A percentile compares a stretch with the other conserved stretches of the same genome.
Evolutionary conservation across 441 rosid species (phyloP).

Genomic region (Oxalis stricta): DNA sequence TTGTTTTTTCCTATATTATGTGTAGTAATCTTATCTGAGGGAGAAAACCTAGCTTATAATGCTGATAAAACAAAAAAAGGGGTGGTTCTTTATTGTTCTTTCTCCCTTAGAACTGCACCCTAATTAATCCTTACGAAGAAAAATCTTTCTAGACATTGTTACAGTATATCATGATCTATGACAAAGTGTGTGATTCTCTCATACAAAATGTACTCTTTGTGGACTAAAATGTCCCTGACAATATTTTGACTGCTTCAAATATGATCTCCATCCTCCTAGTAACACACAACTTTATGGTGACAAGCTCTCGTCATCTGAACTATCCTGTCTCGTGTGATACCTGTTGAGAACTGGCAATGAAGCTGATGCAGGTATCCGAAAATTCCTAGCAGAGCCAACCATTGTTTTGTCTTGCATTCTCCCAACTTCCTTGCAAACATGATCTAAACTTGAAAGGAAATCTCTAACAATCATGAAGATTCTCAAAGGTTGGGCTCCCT

Average conservation of each 20-base stretch:
- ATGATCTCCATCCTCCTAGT: conserved; percentile 7
- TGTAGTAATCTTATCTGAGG: conserved; percentile 15
- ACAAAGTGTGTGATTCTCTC: conserved; percentile 9
- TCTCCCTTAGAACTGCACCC: neutral
- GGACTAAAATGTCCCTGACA: conserved; percentile 6
- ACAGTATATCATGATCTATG: neutral
- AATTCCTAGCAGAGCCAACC: conserved; percentile 75
- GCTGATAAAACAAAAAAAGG: conserved; percentile 12
- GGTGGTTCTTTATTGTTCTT: neutral
- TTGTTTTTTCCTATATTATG: no score
- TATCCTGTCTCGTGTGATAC: conserved; percentile 51
- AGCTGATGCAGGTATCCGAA: conserved; percentile 63
- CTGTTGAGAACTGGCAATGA: conserved; percentile 74
- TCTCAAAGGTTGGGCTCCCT: conserved; percentile 93
- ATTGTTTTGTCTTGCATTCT: conserved; percentile 62
- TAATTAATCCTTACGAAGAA: neutral
- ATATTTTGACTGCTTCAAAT: neutral
- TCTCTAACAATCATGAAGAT: conserved; percentile 90
- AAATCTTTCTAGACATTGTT: neutral
- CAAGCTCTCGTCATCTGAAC: conserved; percentile 75
- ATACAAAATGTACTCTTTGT: conserved; percentile 7
- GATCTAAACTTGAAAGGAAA: conserved; percentile 63
- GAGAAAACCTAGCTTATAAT: conserved; percentile 15
- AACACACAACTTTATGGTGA: conserved; percentile 41
- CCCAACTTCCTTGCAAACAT: conserved; percentile 92